Evolutionary conservation across 2,329 filamentous ascomycete species (phyloP).

Genomic region (Xylaria sp.): DNA sequence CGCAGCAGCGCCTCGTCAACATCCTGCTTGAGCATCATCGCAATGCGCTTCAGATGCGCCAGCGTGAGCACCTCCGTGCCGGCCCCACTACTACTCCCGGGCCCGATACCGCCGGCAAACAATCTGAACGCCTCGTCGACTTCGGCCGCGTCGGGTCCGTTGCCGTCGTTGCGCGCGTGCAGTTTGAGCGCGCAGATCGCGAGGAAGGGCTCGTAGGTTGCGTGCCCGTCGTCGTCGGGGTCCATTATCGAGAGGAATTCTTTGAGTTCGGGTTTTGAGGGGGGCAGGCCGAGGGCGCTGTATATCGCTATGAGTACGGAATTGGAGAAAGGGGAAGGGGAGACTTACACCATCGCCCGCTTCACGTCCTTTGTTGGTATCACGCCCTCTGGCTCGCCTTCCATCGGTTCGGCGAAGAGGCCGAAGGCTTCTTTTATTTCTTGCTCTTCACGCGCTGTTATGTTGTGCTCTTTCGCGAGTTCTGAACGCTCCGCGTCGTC

Average conservation of each 20-base stretch:
- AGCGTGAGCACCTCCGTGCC: conserved; percentile 61
- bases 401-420: conserved; percentile 68
- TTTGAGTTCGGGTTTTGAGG: conserved; percentile 60
- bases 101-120: conserved; percentile 52
- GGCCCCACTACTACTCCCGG: not conserved
- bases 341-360: conserved; percentile 64
- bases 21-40: conserved; percentile 75
- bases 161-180: conserved; percentile 52
- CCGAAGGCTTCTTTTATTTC: conserved; percentile 89
- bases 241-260: conserved; percentile 79
- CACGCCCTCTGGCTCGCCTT: conserved; percentile 67
- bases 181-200: conserved; percentile 85
- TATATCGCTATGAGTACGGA: not conserved
- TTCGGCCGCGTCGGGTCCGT: conserved; percentile 55
- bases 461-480: conserved; percentile 86
- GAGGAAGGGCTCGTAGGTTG: conserved; percentile 75
- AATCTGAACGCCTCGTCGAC: conserved; percentile 76
- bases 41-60: conserved; percentile 70
- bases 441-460: conserved; percentile 75
- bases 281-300: conserved; percentile 77
- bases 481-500: conserved; percentile 65
- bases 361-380: conserved; percentile 63
- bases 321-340: not conserved
- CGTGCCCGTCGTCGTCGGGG: conserved; percentile 71
- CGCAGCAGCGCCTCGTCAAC: conserved; percentile 75